phyloP scores from a whole-genome alignment of 345 rosid genomes.

The Euclidium syriacum region DNA sequence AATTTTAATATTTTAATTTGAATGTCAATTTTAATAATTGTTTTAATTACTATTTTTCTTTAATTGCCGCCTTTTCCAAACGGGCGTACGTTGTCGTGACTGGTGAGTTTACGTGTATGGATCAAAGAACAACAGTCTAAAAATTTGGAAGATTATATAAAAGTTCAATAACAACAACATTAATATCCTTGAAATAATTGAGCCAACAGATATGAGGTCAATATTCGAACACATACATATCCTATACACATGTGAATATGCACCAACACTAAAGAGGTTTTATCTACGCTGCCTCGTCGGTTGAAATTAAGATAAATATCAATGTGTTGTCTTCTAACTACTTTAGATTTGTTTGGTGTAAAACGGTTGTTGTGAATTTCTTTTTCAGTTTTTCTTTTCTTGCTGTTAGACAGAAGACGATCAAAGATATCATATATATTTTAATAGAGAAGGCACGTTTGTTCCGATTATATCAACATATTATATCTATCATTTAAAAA shows the following conservation, averaged over 20 bases:
- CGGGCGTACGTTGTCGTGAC: neutral
- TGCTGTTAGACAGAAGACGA: no score
- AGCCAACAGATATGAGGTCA: neutral
- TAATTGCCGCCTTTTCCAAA: constrained; percentile 16
- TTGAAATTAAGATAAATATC: no score
- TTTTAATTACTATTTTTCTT: neutral
- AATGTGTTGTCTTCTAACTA: no score
- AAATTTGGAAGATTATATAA: constrained; percentile 7
- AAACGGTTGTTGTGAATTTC: no score
- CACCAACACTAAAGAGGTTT: neutral
- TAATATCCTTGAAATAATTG: neutral
- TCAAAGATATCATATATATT: no score
- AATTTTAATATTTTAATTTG: neutral
- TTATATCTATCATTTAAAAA: no score
- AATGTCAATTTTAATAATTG: neutral
- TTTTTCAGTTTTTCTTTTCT: no score
- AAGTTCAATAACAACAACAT: neutral
- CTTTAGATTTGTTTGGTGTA: no score
- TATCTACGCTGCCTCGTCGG: neutral
- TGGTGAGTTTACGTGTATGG: constrained; percentile 10
- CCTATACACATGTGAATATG: neutral
- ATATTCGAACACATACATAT: neutral
- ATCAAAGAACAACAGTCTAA: neutral
- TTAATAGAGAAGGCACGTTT: no score
- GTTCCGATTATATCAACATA: no score